Base-by-base conservation (phyloP, 495 filamentous ascomycete genomes). In the Aspergillus hancockii region DNA sequence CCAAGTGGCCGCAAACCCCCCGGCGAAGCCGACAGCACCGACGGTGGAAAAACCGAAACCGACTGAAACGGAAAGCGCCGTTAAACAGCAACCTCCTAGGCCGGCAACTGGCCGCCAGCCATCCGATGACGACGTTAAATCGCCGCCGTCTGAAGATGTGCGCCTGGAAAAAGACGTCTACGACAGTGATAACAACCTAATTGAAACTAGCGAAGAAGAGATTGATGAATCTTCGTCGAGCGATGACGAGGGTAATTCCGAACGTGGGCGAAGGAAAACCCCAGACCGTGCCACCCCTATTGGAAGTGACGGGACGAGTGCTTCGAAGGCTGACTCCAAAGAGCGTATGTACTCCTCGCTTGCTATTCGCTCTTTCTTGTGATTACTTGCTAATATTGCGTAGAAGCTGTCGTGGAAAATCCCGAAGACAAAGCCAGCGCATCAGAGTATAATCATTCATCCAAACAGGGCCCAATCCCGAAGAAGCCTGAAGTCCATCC, bases 401-500 rank as follows among this genome's bases (percentile, higher is more conserved):
- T 22, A 55, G 23, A 19, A 14, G 49, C 8, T 19, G 9, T 2
- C 8, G 18, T 16, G 22, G 12, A 31, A 16, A 23, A 22, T 19
- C 49, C 16, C 8, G 34, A 36, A 49, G 25, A 38, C 34, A 49
- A 40, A 38, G 13, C 51, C 4, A 55, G 46, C 16, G 52, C 49
- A 43, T 49, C 52, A 14, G 55, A 62, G 3, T 49, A 62, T 49
- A 50, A 51, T 21, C 62, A 64, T 28, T 63, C 66, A 22, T 34
- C 63, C 36, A 68, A 68, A 34, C 59, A 43, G 46, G 66, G 63
- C 19, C 62, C 66, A 4, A 36, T 72, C 10, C 63, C 63, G 28
- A 85, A 81, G 59, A 90, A 84, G 58, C 74, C 84, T 18, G 83
- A 84, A 2, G 85, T 97, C 10, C 93, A 93, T 71, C 94, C 92